Conservation (phyloP, 352 stramenopile genomes). For the Pythium insidiosum region DNA sequence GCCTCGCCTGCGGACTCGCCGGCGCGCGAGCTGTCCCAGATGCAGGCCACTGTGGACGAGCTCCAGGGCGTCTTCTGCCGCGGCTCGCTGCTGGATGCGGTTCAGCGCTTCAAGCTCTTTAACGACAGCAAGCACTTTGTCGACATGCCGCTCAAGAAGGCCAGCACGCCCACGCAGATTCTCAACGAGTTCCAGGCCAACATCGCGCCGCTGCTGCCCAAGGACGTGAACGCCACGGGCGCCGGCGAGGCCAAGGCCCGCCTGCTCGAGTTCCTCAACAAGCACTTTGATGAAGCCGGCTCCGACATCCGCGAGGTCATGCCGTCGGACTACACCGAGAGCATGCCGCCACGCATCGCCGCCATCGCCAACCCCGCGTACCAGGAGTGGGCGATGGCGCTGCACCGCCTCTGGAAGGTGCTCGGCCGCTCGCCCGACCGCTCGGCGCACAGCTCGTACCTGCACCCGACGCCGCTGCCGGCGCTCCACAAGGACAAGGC, state of each 20-base stretch:
- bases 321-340: constrained; percentile 34
- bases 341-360: constrained; percentile 18
- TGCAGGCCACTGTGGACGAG: not conserved
- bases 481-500: constrained; percentile 17
- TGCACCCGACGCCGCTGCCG: constrained; percentile 14
- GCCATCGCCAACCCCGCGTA: constrained; percentile 14
- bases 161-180: constrained; percentile 22
- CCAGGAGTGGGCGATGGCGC: constrained; percentile 21
- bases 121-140: constrained; percentile 87
- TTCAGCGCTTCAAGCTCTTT: constrained; percentile 64
- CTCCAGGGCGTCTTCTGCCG: constrained; percentile 39
- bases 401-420: constrained; percentile 36
- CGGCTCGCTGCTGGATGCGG: constrained; percentile 42
- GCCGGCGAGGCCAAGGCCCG: constrained; percentile 17
- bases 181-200: constrained; percentile 20
- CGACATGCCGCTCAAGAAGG: constrained; percentile 74
- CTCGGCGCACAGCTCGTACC: constrained; percentile 8
- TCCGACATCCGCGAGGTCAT: constrained; percentile 29
- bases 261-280: constrained; percentile 42
- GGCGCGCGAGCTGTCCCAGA: not conserved
- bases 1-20: not conserved
- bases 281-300: constrained; percentile 55
- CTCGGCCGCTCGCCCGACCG: constrained; percentile 17
- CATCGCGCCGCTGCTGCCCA: constrained; percentile 1
- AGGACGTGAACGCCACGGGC: constrained; percentile 1